Evolutionary conservation across 257 asterid genomes (phyloP), one percentile per base, ranked within the genome.

Genomic region (Haberlea rhodopensis): DNA sequence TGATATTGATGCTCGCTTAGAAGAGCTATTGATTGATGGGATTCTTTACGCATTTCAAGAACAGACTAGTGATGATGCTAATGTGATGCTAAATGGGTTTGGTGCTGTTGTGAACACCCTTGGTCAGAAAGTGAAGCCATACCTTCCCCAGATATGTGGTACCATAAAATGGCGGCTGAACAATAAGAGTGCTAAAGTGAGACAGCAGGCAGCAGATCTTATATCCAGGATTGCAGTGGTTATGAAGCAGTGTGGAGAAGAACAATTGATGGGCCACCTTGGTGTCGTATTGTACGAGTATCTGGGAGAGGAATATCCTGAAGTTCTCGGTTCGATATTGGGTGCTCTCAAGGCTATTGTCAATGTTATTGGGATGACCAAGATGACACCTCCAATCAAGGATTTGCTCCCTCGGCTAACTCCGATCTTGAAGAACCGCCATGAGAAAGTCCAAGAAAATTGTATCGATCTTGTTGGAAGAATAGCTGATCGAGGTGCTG

Each of bases 91-190:
- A 20, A 90, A 87, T 53, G 97, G 97, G 24, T 89, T 89, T 79
- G 97, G 97, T 60, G 97, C 91, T 57, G 97, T 90, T 67, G 95
- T 90, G 32, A 90, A 90, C 68, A 72, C 97, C 57, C 97, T 90
- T 76, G 96, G 97, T 51, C 90, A 81, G 76, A 79, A 91, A 73
- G 95, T 87, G 73, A 85, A 85, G 75, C 89, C 89, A 3, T 90
- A 87, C 79, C 94, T 90, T 70, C 97, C 97, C 40, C 97, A 90
- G 79, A 90, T 90, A 40, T 90, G 97, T 69, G 97, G 95, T 77
- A 89, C 95, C 49, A 89, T 89, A 65, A 89, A 85, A 57, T 89
- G 97, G 97, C 83, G 97, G 23, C 84, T 90, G 37, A 90, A 90
- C 76, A 90, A 90, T 45, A 90, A 90, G 88, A 89, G 97, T 69